phyloP scores from a whole-genome alignment of 2,329 filamentous ascomycete genomes.

The Ramularia endophylla region DNA sequence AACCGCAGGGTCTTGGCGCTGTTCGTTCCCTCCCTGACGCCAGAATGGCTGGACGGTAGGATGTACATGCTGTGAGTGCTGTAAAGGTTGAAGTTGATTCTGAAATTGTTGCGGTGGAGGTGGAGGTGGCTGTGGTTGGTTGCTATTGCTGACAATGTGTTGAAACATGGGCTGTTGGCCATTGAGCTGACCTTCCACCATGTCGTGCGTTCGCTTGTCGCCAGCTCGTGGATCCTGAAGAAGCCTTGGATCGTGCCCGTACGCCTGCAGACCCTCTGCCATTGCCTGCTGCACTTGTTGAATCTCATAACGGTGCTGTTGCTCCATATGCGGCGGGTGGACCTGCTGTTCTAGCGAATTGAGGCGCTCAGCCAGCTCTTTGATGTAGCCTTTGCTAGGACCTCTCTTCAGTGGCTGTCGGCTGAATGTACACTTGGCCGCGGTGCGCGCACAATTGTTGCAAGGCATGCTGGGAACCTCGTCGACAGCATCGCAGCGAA shows the following conservation, averaged over 20 bases:
- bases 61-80: constrained; percentile 4
- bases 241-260: constrained; percentile 11
- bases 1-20: constrained; percentile 22
- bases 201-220: constrained; percentile 28
- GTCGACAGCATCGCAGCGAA: constrained; percentile 76
- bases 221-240: constrained; percentile 24
- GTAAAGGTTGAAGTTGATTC: constrained; percentile 9
- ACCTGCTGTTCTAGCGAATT: constrained; percentile 77
- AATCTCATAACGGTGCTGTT: constrained; percentile 26
- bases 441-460: constrained; percentile 71
- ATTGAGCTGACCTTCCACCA: constrained; percentile 22
- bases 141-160: neutral
- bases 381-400: constrained; percentile 91
- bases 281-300: constrained; percentile 28
- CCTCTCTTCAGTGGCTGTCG: constrained; percentile 73
- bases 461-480: constrained; percentile 70
- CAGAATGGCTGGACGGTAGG: constrained; percentile 27
- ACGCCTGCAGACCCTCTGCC: constrained; percentile 18
- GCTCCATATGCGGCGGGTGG: constrained; percentile 24
- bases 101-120: constrained; percentile 11
- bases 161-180: constrained; percentile 7
- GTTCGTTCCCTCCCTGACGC: constrained; percentile 22
- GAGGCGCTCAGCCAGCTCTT: constrained; percentile 80
- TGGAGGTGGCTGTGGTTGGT: neutral
- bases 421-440: constrained; percentile 77